phyloP scores from a whole-genome alignment of 192 early-diverging fungal genomes.

The Linderina pennispora region DNA sequence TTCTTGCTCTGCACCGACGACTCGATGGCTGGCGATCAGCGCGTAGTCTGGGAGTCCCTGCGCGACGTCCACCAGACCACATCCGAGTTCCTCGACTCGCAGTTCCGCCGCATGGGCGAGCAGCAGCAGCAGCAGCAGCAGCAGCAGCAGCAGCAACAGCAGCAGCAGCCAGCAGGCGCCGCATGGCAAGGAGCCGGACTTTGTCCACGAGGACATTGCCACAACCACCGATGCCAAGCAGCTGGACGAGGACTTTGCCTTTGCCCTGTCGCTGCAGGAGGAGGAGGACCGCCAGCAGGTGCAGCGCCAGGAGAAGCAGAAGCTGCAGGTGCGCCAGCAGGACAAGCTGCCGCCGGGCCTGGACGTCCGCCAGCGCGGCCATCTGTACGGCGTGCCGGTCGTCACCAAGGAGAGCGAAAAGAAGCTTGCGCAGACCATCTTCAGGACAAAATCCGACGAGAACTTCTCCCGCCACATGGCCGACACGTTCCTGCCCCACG shows the following conservation, averaged over 20 bases:
- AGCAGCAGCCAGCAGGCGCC: too few species aligned
- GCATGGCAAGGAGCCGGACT: background rate
- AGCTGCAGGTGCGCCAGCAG: conserved; percentile 27
- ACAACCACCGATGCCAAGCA: conserved; percentile 8
- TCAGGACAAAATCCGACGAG: conserved; percentile 12
- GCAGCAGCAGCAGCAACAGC: background rate
- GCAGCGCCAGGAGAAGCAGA: conserved; percentile 1
- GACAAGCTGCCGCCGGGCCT: conserved; percentile 35
- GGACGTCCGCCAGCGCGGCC: background rate
- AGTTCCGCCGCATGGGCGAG: conserved; percentile 28
- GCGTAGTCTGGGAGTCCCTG: conserved; percentile 71
- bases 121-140: background rate
- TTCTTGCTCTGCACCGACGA: conserved; percentile 67
- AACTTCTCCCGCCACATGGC: conserved; percentile 25
- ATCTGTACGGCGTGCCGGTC: conserved; percentile 33
- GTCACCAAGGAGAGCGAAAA: conserved; percentile 7
- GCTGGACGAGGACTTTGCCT: conserved; percentile 43
- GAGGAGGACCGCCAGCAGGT: conserved; percentile 13
- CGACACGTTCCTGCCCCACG: conserved; percentile 20
- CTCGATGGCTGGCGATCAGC: conserved; percentile 53
- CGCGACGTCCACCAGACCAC: conserved; percentile 56
- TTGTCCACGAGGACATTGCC: background rate
- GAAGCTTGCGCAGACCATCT: conserved; percentile 8
- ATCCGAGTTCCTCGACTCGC: conserved; percentile 56
- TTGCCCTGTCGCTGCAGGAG: conserved; percentile 42